These are phyloP conservation scores for Buxus sempervirens DNA, from an alignment of 164 flowering plant genomes.

Conservation along the genomic window DNA sequence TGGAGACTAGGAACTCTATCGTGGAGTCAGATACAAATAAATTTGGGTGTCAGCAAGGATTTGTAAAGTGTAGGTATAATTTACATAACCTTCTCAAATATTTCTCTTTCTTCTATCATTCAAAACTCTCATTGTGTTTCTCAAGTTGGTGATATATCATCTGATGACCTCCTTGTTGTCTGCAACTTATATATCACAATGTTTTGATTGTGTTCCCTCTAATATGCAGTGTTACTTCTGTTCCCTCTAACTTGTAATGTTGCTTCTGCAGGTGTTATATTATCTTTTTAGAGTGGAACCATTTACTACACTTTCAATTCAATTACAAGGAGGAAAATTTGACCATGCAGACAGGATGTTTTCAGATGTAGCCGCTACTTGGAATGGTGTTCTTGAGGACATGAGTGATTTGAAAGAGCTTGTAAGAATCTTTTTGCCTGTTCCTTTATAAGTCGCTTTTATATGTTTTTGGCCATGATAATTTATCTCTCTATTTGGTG, in stretches of 20 bases:
- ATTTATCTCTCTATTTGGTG: background rate
- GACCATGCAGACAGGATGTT: conserved; percentile 99
- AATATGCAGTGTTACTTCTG: too few species aligned
- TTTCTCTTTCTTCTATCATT: too few species aligned
- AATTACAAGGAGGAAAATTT: conserved; percentile 97
- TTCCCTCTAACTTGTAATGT: conserved; percentile 12
- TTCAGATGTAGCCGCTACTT: conserved; percentile 82
- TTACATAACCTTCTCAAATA: too few species aligned
- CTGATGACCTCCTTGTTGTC: background rate
- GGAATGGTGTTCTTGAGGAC: conserved; percentile 96
- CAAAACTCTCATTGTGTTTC: too few species aligned
- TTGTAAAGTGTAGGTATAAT: too few species aligned
- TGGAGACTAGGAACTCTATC: too few species aligned
- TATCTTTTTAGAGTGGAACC: conserved; percentile 93
- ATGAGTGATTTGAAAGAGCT: conserved; percentile 99
- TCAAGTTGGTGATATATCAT: too few species aligned
- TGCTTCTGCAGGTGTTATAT: conserved; percentile 70
- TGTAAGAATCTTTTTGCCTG: conserved; percentile 39
- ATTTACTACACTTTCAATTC: conserved; percentile 89
- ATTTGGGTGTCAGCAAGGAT: too few species aligned
- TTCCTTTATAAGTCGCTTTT: background rate
- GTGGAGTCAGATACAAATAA: too few species aligned
- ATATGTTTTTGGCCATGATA: background rate
- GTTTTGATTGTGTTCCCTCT: conserved; percentile 1
- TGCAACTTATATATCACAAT: background rate